Percentiles rank a stretch among this genome's conserved stretches.
Conservation (phyloP, 345 rosid genomes). For the Corymbia maculata region DNA sequence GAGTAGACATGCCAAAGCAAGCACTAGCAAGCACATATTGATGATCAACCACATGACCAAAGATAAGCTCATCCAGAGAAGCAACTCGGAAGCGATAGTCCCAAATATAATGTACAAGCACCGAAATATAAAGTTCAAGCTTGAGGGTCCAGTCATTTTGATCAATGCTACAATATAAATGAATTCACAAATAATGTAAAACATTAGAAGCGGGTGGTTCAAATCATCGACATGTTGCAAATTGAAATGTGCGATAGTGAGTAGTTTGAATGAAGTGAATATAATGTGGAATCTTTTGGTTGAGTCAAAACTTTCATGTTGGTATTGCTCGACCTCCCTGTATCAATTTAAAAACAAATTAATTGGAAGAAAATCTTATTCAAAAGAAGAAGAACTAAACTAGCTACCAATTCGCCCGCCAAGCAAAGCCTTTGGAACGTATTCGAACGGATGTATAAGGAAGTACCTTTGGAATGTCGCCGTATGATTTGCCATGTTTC, state of each 20-base stretch:
- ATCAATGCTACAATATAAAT: no score
- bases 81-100: neutral
- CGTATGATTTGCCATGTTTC: no score
- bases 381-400: no score
- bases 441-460: no score
- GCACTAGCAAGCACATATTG: neutral
- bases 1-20: neutral
- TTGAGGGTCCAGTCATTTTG: accelerated
- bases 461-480: no score
- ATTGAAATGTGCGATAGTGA: accelerated
- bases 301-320: neutral
- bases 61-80: neutral
- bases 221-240: accelerated
- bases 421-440: no score
- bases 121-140: accelerated
- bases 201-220: accelerated
- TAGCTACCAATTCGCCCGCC: no score
- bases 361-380: no score
- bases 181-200: neutral
- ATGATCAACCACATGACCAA: neutral
- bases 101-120: no score
- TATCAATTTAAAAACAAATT: no score
- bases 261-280: accelerated
- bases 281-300: no score
- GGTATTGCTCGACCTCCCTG: accelerated